Evolutionary conservation across 768 basidiomycete species (phyloP), one percentile per base, ranked within the genome.

Genomic region (Russula sp.): DNA sequence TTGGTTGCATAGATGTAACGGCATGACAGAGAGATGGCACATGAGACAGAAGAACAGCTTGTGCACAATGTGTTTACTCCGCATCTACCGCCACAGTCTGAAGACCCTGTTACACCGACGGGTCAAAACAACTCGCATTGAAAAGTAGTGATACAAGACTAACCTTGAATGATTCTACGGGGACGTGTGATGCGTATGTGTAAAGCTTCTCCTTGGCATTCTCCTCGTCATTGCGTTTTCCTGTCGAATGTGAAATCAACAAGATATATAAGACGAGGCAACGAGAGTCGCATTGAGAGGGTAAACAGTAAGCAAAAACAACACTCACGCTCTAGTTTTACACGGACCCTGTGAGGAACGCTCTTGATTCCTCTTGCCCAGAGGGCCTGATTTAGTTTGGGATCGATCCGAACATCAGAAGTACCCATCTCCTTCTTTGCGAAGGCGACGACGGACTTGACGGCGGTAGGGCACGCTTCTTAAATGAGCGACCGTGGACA

Each of bases 151-250:
- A 62, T 13, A 32, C 14, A 1, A 24, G 36, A 73, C 87, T 65
- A 63, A 88, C 94, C 88, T 96, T 95, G 88, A 93, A 94, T 51
- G 87, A 38, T 10, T 76, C 72, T 51, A 92, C 91, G 52, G 85
- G 81, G 61, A 97, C 87, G 74, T 90, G 84, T 64, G 84, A 84
- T 68, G 91, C 94, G 75, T 94, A 92, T 34, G 92, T 95, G 83
- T 80, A 98, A 62, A 97, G 88, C 81, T 95, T 97, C 83, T 96
- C 95, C 81, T 95, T 97, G 64, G 97, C 96, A 72, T 88, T 90
- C 82, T 99, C 96, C 71, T 98, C 95, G 78, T 99, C 96, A 77
- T 98, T 98, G 73, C 97, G 91, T 82, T 95, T 96, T 72, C 96
- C 91, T 94, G 71, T 2, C 72, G 18, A 32, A 24, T 38, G 28